Conservation (phyloP, 768 basidiomycete genomes). For the Guyanaporus albipodus region DNA sequence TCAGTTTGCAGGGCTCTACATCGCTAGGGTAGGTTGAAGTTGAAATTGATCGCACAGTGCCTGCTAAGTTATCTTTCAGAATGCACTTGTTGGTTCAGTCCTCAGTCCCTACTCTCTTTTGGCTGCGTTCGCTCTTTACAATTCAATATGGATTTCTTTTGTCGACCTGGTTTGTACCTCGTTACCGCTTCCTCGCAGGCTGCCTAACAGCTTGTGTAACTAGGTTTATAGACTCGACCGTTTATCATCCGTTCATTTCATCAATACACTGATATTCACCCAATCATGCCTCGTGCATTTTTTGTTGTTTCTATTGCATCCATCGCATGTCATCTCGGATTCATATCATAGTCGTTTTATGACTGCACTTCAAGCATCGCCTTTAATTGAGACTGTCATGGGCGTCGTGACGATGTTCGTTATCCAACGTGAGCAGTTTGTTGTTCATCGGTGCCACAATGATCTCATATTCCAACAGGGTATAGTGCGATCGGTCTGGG, state of each 20-base stretch:
- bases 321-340: slow-evolving; percentile 4
- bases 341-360: slow-evolving; percentile 4
- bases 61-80: slow-evolving; percentile 7
- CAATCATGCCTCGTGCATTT: slow-evolving; percentile 18
- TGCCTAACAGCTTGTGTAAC: background rate
- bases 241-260: slow-evolving; percentile 14
- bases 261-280: slow-evolving; percentile 25
- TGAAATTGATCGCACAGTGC: background rate
- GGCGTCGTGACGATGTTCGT: slow-evolving; percentile 17
- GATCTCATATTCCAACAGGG: slow-evolving; percentile 20
- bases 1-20: slow-evolving; percentile 34
- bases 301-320: slow-evolving; percentile 11
- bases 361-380: slow-evolving; percentile 7
- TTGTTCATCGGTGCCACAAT: background rate
- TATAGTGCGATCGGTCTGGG: slow-evolving; percentile 28
- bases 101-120: slow-evolving; percentile 11
- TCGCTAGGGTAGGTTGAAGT: slow-evolving; percentile 22
- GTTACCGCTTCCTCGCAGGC: background rate
- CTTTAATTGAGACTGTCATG: slow-evolving; percentile 17
- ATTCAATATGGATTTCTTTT: slow-evolving; percentile 18
- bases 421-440: slow-evolving; percentile 22
- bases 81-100: slow-evolving; percentile 16
- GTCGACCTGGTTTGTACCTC: slow-evolving; percentile 24
- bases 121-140: slow-evolving; percentile 17
- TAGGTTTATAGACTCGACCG: slow-evolving; percentile 25